Evolutionary conservation across 768 basidiomycete genomes (phyloP).

Genomic region (Tricholoma sp.): DNA sequence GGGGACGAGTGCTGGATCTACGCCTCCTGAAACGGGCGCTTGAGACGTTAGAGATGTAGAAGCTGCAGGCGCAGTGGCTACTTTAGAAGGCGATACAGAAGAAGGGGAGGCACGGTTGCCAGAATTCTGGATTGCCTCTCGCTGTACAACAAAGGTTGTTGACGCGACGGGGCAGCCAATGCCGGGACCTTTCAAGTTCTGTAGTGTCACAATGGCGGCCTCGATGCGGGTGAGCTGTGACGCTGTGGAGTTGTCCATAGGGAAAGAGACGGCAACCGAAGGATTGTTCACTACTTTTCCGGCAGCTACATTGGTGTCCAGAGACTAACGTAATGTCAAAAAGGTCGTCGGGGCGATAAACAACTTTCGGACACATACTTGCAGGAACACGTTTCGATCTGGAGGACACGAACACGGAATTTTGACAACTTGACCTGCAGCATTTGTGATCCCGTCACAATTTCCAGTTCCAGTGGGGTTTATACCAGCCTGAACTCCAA

Average conservation of each 20-base stretch:
- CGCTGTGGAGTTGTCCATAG: conserved; percentile 47
- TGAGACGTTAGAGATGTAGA: conserved; percentile 11
- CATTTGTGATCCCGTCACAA: conserved; percentile 60
- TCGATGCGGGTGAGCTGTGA: conserved; percentile 54
- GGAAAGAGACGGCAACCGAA: conserved; percentile 53
- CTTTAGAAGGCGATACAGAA: conserved; percentile 19
- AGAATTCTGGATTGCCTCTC: conserved; percentile 30
- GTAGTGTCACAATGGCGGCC: conserved; percentile 60
- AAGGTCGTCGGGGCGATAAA: neutral
- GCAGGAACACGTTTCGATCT: conserved; percentile 43
- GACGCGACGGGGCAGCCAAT: conserved; percentile 62
- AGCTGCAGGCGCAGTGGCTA: conserved; percentile 24
- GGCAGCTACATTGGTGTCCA: conserved; percentile 53
- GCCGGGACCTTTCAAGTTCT: conserved; percentile 67
- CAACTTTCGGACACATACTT: conserved; percentile 26
- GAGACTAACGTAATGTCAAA: conserved; percentile 18
- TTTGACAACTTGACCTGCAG: conserved; percentile 50
- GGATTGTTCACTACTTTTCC: conserved; percentile 67
- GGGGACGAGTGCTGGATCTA: conserved; percentile 52
- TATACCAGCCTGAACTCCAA: conserved; percentile 49
- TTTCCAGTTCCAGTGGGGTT: conserved; percentile 59
- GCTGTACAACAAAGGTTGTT: conserved; percentile 52
- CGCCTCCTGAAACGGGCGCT: conserved; percentile 27
- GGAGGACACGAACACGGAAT: conserved; percentile 68
- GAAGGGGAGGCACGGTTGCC: conserved; percentile 16